Evolutionary conservation across 1,284 basidiomycete genomes (phyloP).

Genomic region (Ustilago shanxiensis): DNA sequence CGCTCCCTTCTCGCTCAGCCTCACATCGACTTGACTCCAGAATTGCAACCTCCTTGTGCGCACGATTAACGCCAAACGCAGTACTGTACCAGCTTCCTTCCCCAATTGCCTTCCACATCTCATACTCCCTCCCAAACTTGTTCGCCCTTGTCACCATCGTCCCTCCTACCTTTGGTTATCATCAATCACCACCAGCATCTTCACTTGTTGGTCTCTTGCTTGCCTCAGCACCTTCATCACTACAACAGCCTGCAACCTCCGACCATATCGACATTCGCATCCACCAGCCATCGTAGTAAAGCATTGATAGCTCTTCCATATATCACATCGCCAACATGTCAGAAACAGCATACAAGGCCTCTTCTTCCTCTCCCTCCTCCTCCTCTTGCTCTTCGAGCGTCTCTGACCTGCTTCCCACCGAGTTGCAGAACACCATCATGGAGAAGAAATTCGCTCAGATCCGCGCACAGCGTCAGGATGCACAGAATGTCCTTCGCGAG

Average conservation of each 20-base stretch:
- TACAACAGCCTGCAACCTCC: background rate
- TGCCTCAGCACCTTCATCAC: background rate
- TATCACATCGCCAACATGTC: background rate
- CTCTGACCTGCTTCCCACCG: slow-evolving; percentile 27
- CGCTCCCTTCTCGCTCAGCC: background rate
- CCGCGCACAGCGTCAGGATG: slow-evolving; percentile 38
- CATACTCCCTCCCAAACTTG: too few species aligned
- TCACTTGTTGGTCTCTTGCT: too few species aligned
- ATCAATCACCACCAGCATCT: too few species aligned
- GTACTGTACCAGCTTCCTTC: too few species aligned
- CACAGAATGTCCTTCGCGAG: slow-evolving; percentile 37
- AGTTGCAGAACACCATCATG: slow-evolving; percentile 37
- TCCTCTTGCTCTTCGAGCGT: background rate
- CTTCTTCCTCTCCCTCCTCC: background rate
- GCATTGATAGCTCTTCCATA: background rate
- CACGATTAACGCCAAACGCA: too few species aligned
- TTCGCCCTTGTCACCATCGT: too few species aligned
- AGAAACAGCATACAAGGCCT: background rate
- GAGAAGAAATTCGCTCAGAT: slow-evolving; percentile 43
- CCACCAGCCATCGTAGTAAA: background rate
- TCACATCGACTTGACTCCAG: too few species aligned
- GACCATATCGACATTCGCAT: too few species aligned
- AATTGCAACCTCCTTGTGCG: too few species aligned
- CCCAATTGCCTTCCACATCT: too few species aligned
- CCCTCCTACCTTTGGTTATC: too few species aligned